Conservation (phyloP, 2,329 filamentous ascomycete species). For the Aureobasidium leucospermi region DNA sequence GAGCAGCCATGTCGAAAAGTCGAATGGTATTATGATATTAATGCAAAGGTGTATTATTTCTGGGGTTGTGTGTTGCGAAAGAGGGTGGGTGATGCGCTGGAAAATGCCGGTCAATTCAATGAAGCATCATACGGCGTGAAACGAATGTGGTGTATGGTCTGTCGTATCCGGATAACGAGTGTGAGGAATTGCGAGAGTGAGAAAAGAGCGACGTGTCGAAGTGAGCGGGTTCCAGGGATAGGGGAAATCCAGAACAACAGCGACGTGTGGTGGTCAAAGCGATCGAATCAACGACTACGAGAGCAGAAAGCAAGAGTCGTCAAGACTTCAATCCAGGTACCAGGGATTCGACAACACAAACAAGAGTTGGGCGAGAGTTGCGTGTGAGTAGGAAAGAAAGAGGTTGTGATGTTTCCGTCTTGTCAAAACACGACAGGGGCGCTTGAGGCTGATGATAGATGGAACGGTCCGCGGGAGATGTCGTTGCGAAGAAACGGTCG, state of each 20-base stretch:
- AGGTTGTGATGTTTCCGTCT: slow-evolving; percentile 4
- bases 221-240: background rate
- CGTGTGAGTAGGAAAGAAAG: background rate
- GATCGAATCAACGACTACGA: slow-evolving; percentile 5
- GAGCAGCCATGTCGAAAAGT: slow-evolving; percentile 56
- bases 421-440: slow-evolving; percentile 9
- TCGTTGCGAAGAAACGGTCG: slow-evolving; percentile 7
- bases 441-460: slow-evolving; percentile 7
- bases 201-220: slow-evolving; percentile 11
- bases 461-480: background rate
- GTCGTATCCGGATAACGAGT: background rate
- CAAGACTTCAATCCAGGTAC: slow-evolving; percentile 8
- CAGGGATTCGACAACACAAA: slow-evolving; percentile 2
- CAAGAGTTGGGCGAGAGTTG: background rate
- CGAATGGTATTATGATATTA: slow-evolving; percentile 10
- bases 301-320: background rate
- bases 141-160: background rate
- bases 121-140: slow-evolving; percentile 1
- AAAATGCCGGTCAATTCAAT: background rate
- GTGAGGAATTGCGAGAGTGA: background rate
- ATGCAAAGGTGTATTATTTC: background rate
- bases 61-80: background rate
- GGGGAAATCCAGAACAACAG: background rate
- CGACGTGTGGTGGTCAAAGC: background rate
- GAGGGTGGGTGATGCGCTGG: background rate